Percentiles rank a stretch among this genome's conserved stretches.
Evolutionary conservation across 768 basidiomycete genomes (phyloP).

Genomic region (Amanita pseudoporphyria): DNA sequence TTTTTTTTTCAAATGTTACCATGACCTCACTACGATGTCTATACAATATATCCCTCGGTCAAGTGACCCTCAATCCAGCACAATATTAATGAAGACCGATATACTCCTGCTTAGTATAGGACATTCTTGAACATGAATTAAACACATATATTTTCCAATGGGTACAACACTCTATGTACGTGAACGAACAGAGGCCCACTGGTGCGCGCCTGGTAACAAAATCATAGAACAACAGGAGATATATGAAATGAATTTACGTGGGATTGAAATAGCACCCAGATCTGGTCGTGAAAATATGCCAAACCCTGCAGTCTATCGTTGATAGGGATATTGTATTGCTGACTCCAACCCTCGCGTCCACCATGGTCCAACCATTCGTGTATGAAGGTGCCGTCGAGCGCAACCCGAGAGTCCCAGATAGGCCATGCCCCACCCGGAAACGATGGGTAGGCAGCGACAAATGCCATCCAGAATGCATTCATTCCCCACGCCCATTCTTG

Average conservation of each 20-base stretch:
- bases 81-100: too few relatives aligned
- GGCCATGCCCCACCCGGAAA: neutral
- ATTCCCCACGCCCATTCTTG: slow-evolving; percentile 2
- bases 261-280: slow-evolving; percentile 2
- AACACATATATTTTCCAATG: neutral
- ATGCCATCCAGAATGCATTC: neutral
- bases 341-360: neutral
- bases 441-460: neutral
- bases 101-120: neutral
- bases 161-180: neutral
- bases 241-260: neutral
- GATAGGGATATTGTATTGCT: neutral
- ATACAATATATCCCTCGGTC: neutral
- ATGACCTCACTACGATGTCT: neutral
- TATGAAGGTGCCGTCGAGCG: neutral
- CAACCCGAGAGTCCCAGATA: neutral
- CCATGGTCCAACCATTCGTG: neutral
- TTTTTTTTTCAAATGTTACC: neutral
- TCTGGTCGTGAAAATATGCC: neutral
- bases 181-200: neutral
- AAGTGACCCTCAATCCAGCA: too few relatives aligned
- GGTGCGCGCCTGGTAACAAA: too few relatives aligned
- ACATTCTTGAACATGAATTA: neutral
- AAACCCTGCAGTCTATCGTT: neutral
- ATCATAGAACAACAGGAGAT: neutral